Evolutionary conservation across 2,329 filamentous ascomycete genomes (phyloP).

Genomic region (Sphaerostilbella broomeana): DNA sequence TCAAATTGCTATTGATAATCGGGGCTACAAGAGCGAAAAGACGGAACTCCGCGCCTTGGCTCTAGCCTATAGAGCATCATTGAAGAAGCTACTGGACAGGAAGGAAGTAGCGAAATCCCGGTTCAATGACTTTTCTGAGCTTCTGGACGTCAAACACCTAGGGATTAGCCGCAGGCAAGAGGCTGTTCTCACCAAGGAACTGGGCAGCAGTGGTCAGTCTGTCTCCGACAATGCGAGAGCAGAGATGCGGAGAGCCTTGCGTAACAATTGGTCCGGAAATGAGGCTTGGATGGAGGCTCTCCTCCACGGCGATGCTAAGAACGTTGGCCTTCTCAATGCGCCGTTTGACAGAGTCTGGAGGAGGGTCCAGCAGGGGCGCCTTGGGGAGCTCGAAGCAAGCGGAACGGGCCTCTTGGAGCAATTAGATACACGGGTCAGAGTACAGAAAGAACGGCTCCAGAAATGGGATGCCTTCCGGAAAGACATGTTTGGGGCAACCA

Average conservation of each 20-base stretch:
- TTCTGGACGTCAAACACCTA: constrained; percentile 58
- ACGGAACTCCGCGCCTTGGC: constrained; percentile 58
- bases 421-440: constrained; percentile 59
- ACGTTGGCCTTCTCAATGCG: constrained; percentile 57
- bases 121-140: constrained; percentile 57
- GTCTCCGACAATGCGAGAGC: constrained; percentile 37
- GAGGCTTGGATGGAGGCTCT: constrained; percentile 67
- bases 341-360: constrained; percentile 68
- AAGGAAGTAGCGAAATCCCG: constrained; percentile 53
- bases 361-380: constrained; percentile 52
- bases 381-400: constrained; percentile 49
- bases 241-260: constrained; percentile 53
- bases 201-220: constrained; percentile 21
- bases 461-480: constrained; percentile 67
- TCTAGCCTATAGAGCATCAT: constrained; percentile 63
- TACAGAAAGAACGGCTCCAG: constrained; percentile 61
- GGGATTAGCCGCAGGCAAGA: constrained; percentile 50
- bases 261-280: constrained; percentile 73
- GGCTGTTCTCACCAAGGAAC: constrained; percentile 30
- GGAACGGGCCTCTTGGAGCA: constrained; percentile 57
- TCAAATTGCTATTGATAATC: constrained; percentile 51
- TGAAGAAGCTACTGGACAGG: constrained; percentile 51
- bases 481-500: constrained; percentile 34
- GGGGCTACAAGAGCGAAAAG: constrained; percentile 49
- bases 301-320: constrained; percentile 56